These are phyloP conservation scores for Galerina sulciceps DNA, from an alignment of 768 basidiomycete species.

Conservation along the genomic window DNA sequence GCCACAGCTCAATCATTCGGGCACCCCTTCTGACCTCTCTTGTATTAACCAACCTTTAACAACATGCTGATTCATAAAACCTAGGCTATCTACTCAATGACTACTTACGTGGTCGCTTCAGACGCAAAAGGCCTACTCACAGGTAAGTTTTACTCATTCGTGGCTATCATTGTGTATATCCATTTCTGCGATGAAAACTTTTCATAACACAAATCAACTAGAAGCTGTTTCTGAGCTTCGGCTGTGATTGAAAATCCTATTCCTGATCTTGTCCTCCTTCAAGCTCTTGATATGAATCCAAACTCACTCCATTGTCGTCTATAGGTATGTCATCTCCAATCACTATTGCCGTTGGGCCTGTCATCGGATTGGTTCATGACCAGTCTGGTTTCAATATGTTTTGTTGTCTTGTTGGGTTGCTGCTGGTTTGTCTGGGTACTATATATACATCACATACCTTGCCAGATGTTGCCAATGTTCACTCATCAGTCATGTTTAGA, in stretches of 20 bases:
- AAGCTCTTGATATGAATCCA: neutral
- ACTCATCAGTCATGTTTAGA: too few relatives aligned
- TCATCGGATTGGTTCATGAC: neutral
- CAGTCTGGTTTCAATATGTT: neutral
- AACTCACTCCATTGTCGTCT: neutral
- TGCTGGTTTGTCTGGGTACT: too few relatives aligned
- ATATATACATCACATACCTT: too few relatives aligned
- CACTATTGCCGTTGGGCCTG: neutral
- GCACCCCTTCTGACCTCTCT: conserved; percentile 72
- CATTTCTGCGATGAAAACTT: conserved; percentile 44
- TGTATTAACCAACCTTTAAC: conserved; percentile 2
- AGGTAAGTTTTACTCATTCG: neutral
- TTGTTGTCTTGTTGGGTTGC: neutral
- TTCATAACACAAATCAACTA: conserved; percentile 72
- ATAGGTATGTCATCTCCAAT: conserved; percentile 10
- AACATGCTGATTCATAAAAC: conserved; percentile 17
- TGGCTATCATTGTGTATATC: neutral
- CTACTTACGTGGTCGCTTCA: too few relatives aligned
- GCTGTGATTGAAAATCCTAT: conserved; percentile 54
- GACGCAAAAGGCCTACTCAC: too few relatives aligned
- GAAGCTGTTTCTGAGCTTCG: conserved; percentile 87
- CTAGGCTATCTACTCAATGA: neutral
- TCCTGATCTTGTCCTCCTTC: conserved; percentile 17
- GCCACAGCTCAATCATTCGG: conserved; percentile 89
- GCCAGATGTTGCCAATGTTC: too few relatives aligned